Conservation (phyloP, 805 yeast genomes). For the Ogataea glucozyma region DNA sequence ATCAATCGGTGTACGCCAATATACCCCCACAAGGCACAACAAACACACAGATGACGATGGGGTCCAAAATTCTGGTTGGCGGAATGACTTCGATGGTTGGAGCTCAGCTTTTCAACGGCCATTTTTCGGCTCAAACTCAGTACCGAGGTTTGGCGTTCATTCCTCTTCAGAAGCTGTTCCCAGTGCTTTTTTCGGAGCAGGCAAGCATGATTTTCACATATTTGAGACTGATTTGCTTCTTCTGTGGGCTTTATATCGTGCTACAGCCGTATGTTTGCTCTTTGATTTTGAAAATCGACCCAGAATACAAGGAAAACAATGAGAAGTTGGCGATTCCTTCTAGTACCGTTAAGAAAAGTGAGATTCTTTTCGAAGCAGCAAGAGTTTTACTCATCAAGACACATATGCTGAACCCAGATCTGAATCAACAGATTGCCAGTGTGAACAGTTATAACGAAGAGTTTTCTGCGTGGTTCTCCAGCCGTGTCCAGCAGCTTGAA, state of each 20-base stretch:
- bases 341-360: conserved; percentile 8
- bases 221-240: conserved; percentile 19
- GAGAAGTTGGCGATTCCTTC: neutral
- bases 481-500: conserved; percentile 15
- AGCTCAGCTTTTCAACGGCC: conserved; percentile 28
- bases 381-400: conserved; percentile 15
- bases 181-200: conserved; percentile 23
- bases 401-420: conserved; percentile 12
- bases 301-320: neutral
- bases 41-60: conserved; percentile 21
- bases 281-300: conserved; percentile 4
- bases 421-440: conserved; percentile 15
- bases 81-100: conserved; percentile 39
- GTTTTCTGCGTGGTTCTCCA: conserved; percentile 17
- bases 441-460: conserved; percentile 17
- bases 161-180: conserved; percentile 28
- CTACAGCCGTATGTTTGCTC: conserved; percentile 15
- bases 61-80: conserved; percentile 33
- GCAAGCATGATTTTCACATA: conserved; percentile 14
- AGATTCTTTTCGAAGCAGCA: conserved; percentile 8
- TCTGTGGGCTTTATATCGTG: conserved; percentile 24
- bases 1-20: conserved; percentile 2
- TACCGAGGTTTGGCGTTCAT: conserved; percentile 30
- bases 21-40: neutral
- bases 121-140: conserved; percentile 12